Evolutionary conservation across 345 rosid genomes (phyloP).

Genomic region (Cardamine chenopodiifolia): DNA sequence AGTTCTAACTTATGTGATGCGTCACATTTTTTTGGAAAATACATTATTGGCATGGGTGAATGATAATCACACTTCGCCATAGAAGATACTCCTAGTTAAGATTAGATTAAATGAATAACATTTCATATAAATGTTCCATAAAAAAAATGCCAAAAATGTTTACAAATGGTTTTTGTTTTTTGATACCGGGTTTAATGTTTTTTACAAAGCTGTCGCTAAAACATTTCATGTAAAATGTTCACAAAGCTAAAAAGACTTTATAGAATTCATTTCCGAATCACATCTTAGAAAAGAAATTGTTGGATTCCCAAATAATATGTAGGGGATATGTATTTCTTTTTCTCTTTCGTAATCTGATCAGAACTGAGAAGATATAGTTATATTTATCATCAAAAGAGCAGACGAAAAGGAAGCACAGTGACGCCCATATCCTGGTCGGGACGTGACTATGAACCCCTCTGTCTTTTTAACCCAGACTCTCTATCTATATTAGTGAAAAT

Average conservation of each 20-base stretch:
- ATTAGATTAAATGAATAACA: neutral
- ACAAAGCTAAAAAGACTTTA: neutral
- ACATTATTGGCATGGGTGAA: neutral
- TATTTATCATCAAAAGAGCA: slow-evolving; percentile 9
- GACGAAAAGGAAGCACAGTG: slow-evolving; percentile 44
- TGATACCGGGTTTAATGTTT: no score
- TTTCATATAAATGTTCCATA: neutral
- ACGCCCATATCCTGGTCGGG: slow-evolving; percentile 38
- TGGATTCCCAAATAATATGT: no score
- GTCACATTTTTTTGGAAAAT: neutral
- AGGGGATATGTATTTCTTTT: neutral
- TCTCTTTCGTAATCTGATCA: neutral
- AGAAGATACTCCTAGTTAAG: neutral
- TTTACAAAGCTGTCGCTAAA: no score
- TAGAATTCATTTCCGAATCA: neutral
- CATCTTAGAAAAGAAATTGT: neutral
- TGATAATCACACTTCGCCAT: neutral
- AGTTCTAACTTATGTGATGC: neutral
- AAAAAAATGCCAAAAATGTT: neutral
- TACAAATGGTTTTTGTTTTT: neutral
- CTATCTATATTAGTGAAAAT: slow-evolving; percentile 21
- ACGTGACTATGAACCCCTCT: slow-evolving; percentile 38
- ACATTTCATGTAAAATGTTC: no score
- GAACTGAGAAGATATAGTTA: neutral
- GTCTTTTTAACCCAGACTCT: neutral